Base-by-base conservation (phyloP, 2,329 filamentous ascomycete genomes). In the Diaporthe aspalathi region DNA sequence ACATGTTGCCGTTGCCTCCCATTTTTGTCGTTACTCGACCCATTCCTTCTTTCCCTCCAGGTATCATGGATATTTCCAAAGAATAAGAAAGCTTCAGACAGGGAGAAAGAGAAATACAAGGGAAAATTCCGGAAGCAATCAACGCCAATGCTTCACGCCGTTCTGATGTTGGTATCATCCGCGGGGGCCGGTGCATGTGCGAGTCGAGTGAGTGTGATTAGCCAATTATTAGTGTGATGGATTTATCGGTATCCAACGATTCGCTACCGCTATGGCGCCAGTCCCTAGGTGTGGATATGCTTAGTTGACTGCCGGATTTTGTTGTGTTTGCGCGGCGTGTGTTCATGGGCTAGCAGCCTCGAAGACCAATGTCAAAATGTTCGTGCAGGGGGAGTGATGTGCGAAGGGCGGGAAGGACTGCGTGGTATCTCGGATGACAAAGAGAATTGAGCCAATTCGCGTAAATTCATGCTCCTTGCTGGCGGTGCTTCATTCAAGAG, bases 61-160 rank as follows among this genome's bases (percentile, higher is more conserved):
- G 67, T 72, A 72, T 72, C 70, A 72, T 72, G 60, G 53, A 57
- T 67, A 72, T 43, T 70, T 56, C 52, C 35, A 43, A 60, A 68
- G 50, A 62, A 45, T 45, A 62, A 68, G 20, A 63, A 29, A 35
- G 22, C 7, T 45, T 38, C 12, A 43, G 40, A 40, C 16, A 17
- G 38, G n/a, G 35, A 38, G 35, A 27, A 20, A 32, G 43, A 32
- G 43, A 62, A 71, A 45, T 38, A 56, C 29, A 67, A 40, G 22
- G 12, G 56, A 22, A 35, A 27, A 49, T 24, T 38, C 57, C 47
- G 12, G 2, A 65, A 63, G 27, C 27, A 50, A 65, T 50, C 60
- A 50, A 24, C 50, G 45, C 45, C 29, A 65, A 57, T 71, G 68
- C 71, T 49, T 38, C 62, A 52, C 63, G 66, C 54, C 63, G 16